Conservation (phyloP, 1,139 yeast genomes). For the Suhomyces atakaporum region DNA sequence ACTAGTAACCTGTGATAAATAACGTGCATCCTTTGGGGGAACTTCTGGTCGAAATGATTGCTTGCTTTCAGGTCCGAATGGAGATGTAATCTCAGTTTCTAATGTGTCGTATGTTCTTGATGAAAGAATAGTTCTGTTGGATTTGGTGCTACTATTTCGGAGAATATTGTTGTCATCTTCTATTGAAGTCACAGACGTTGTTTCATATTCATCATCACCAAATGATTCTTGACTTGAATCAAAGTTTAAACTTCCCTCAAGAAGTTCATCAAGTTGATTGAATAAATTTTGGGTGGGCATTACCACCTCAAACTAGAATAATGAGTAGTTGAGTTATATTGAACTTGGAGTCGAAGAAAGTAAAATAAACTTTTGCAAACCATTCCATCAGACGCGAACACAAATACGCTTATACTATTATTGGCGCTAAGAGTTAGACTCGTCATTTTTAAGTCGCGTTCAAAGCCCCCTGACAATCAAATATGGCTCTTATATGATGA, state of each 20-base stretch:
- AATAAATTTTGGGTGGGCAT: conserved; percentile 13
- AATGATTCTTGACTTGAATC: conserved; percentile 8
- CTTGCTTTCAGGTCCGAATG: background rate
- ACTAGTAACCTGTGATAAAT: background rate
- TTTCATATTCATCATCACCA: conserved; percentile 6
- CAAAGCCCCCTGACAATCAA: conserved; percentile 6
- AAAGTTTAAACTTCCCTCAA: conserved; percentile 5
- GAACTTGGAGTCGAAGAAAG: background rate
- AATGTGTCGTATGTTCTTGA: conserved; percentile 11
- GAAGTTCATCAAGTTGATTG: conserved; percentile 13
- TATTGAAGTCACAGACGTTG: conserved; percentile 1
- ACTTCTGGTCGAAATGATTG: background rate
- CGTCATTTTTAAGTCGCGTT: conserved; percentile 8
- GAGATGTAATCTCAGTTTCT: conserved; percentile 9
- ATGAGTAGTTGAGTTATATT: no score
- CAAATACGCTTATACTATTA: background rate
- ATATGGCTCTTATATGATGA: no score
- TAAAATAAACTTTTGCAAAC: background rate
- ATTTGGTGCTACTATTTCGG: conserved; percentile 18
- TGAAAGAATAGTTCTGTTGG: conserved; percentile 14
- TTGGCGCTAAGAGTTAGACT: background rate
- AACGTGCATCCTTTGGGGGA: background rate
- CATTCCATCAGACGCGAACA: background rate
- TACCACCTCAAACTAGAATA: background rate
- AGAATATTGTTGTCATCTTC: conserved; percentile 10